Conservation (phyloP, 2,329 filamentous ascomycete species). For the Orbilia brochopaga region DNA sequence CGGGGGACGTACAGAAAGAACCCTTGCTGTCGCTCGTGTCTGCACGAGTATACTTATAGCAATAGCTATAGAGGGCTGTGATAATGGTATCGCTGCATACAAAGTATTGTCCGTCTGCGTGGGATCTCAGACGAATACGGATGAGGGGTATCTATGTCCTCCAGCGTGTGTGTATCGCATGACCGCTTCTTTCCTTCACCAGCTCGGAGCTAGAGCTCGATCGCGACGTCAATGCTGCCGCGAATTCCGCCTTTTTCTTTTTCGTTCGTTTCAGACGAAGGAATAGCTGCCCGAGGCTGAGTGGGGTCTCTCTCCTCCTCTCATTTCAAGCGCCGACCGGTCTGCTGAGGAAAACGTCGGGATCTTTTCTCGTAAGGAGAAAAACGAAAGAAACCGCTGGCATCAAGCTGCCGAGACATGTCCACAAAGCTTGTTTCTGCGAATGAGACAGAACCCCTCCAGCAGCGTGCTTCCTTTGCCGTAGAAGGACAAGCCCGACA, state of each 20-base stretch:
- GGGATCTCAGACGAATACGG: background rate
- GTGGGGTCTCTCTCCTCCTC: background rate
- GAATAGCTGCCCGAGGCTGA: too few species aligned
- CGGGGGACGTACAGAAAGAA: conserved; percentile 10
- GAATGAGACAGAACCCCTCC: background rate
- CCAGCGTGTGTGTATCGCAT: conserved; percentile 28
- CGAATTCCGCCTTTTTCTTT: background rate
- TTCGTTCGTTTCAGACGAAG: background rate
- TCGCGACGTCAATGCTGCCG: background rate
- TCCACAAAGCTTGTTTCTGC: conserved; percentile 50
- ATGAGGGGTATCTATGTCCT: background rate
- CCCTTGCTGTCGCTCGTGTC: conserved; percentile 16
- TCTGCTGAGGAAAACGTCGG: background rate
- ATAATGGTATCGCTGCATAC: too few species aligned
- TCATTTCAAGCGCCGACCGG: background rate
- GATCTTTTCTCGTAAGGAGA: background rate
- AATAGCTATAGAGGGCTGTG: too few species aligned
- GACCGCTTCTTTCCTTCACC: conserved; percentile 15
- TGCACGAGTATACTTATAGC: conserved; percentile 19
- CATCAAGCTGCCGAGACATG: conserved; percentile 50
- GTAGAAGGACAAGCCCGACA: background rate
- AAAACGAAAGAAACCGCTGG: conserved; percentile 13
- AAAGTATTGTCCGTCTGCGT: too few species aligned
- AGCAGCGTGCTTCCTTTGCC: background rate
- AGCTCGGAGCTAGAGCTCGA: conserved; percentile 12